Conservation (phyloP, 139 green algal species). For the Limnomonas spitsbergensis region DNA sequence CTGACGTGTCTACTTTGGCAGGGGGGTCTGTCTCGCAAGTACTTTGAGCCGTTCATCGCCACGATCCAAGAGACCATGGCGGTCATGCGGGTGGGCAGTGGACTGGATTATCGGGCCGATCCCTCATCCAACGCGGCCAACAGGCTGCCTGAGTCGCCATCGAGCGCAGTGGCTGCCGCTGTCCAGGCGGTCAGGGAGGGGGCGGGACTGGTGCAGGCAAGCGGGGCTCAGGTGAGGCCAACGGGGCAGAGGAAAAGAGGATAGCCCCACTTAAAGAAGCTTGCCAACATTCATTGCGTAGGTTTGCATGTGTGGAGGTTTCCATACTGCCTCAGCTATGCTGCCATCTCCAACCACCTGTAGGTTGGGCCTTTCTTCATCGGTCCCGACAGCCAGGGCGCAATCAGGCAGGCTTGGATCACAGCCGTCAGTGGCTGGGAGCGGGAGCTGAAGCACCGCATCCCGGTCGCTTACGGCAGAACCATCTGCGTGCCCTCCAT, state of each 20-base stretch:
- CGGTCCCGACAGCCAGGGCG: conserved; percentile 6
- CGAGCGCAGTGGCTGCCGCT: conserved; percentile 20
- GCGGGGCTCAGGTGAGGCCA: neutral
- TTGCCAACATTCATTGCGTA: too few relatives aligned
- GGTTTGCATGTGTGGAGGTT: too few relatives aligned
- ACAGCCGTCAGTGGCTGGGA: neutral
- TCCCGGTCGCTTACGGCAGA: neutral
- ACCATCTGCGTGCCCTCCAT: too few relatives aligned
- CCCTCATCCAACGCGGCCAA: conserved; percentile 59
- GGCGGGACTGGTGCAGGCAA: neutral
- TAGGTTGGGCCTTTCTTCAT: too few relatives aligned
- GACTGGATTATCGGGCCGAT: conserved; percentile 54
- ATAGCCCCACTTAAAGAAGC: too few relatives aligned
- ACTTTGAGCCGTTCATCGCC: conserved; percentile 90
- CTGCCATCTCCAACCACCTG: too few relatives aligned
- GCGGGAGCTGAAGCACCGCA: neutral
- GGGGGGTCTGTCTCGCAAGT: conserved; percentile 76
- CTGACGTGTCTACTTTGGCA: too few relatives aligned
- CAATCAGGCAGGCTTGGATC: conserved; percentile 1
- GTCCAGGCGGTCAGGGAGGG: neutral
- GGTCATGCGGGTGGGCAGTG: conserved; percentile 60
- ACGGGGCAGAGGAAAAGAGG: neutral
- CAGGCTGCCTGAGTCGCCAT: conserved; percentile 29
- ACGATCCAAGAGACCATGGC: conserved; percentile 33
- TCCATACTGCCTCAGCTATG: too few relatives aligned